phyloP scores from a whole-genome alignment of 2,329 filamentous ascomycete genomes.

The Ophiostoma himal-ulmi region DNA sequence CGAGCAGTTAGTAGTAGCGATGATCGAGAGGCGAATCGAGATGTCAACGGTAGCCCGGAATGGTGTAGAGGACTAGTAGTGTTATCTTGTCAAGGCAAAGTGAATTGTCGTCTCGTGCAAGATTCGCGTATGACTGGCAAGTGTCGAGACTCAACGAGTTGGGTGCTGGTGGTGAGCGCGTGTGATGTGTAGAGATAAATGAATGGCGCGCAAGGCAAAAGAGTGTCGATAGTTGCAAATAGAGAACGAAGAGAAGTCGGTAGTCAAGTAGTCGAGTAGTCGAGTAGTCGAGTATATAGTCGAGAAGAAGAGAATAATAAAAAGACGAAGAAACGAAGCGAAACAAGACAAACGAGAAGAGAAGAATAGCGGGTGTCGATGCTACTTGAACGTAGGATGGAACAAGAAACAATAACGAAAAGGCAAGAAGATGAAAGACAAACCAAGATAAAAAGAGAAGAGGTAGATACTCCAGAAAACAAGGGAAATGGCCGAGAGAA shows the following conservation, averaged over 20 bases:
- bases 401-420: not conserved
- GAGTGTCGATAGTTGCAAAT: not conserved
- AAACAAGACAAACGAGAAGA: not conserved
- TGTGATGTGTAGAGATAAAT: not conserved
- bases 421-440: not conserved
- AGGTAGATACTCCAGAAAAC: not conserved
- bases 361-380: slow-evolving; percentile 6
- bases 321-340: not conserved
- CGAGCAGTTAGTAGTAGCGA: not conserved
- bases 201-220: not conserved
- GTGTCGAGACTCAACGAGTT: not conserved
- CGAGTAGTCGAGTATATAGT: not conserved
- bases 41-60: not conserved
- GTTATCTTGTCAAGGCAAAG: not conserved
- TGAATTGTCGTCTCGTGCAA: not conserved
- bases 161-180: not conserved
- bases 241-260: not conserved
- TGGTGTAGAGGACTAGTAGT: not conserved
- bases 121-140: not conserved
- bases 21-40: not conserved
- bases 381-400: slow-evolving; percentile 6
- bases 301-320: not conserved
- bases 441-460: not conserved
- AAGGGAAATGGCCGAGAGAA: not conserved
- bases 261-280: not conserved